phyloP scores from a whole-genome alignment of 164 flowering plant species.

The Echeveria elegans region DNA sequence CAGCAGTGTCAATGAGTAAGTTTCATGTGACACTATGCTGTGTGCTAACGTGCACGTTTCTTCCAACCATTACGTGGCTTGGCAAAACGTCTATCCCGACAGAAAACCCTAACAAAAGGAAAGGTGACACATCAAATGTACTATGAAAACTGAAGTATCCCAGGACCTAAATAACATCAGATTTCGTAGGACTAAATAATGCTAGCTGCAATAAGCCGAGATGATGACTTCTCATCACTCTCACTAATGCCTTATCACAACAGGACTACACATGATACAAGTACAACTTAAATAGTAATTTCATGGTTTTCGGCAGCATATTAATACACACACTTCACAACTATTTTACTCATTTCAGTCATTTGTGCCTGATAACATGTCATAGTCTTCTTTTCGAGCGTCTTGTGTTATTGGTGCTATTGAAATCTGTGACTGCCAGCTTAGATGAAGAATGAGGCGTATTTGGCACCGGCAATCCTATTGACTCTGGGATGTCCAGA shows the following conservation, averaged over 20 bases:
- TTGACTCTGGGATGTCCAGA: constrained; percentile 94
- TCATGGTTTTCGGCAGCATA: neutral
- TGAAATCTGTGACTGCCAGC: constrained; percentile 57
- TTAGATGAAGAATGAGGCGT: constrained; percentile 46
- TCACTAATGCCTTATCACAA: neutral
- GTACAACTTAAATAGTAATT: neutral
- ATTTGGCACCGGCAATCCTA: constrained; percentile 41
- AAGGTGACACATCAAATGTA: too few relatives aligned
- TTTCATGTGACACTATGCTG: too few relatives aligned
- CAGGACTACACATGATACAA: neutral
- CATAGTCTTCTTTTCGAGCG: constrained; percentile 51
- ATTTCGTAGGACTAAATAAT: too few relatives aligned
- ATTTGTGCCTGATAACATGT: neutral
- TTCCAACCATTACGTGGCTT: too few relatives aligned
- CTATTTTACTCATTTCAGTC: neutral
- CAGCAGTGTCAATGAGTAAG: neutral
- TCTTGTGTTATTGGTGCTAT: constrained; percentile 27
- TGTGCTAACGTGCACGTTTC: too few relatives aligned
- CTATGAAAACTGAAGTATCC: too few relatives aligned
- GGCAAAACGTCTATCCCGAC: too few relatives aligned
- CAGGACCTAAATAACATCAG: too few relatives aligned
- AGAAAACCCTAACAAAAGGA: too few relatives aligned
- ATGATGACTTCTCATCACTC: neutral
- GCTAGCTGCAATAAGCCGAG: neutral
- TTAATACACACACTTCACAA: neutral